A percentile compares a stretch with the other conserved stretches of the same genome.
These are phyloP conservation scores for Tranzscheliella williamsii DNA, from an alignment of 1,284 basidiomycete species.

Conservation along the genomic window DNA sequence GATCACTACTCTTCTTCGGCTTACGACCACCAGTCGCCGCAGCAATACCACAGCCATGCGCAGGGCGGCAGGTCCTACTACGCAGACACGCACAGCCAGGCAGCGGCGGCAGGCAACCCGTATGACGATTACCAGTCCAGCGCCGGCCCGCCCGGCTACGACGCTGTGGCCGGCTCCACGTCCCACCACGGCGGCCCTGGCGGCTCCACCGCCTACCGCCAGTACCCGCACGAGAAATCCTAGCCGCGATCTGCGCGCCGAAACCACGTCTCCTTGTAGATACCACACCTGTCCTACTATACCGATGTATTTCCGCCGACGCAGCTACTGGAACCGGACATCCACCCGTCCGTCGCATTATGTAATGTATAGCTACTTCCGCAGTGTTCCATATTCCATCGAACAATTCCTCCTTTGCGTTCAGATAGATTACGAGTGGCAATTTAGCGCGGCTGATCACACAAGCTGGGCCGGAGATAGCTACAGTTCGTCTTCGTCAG, in stretches of 20 bases:
- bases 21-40: conserved; percentile 11
- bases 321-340: too few relatives aligned
- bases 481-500: conserved; percentile 34
- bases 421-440: too few relatives aligned
- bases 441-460: too few relatives aligned
- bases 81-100: neutral
- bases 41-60: neutral
- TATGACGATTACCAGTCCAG: conserved; percentile 30
- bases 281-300: too few relatives aligned
- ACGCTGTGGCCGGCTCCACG: neutral
- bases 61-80: neutral
- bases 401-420: too few relatives aligned
- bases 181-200: neutral
- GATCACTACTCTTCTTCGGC: conserved; percentile 26
- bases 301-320: too few relatives aligned
- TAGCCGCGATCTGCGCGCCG: too few relatives aligned
- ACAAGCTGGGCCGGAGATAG: too few relatives aligned
- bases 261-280: too few relatives aligned
- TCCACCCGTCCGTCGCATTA: too few relatives aligned
- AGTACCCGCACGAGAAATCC: conserved; percentile 18
- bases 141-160: conserved; percentile 28
- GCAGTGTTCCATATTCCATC: neutral
- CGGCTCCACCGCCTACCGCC: neutral
- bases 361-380: neutral
- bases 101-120: neutral